phyloP scores from a whole-genome alignment of 2,329 filamentous ascomycete genomes.

The Arthrobotrys pseudoclavata region DNA sequence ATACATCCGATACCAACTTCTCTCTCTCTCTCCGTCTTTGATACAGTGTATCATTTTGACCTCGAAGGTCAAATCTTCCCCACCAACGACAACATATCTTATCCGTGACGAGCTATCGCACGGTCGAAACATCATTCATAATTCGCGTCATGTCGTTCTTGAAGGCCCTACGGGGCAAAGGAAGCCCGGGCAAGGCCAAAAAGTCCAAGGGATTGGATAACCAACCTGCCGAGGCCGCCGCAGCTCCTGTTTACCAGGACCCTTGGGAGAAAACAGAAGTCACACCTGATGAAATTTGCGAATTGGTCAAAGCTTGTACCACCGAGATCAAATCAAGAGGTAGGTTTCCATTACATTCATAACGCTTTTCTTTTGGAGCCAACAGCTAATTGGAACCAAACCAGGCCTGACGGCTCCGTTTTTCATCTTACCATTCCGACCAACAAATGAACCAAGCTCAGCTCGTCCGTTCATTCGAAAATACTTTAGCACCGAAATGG shows the following conservation, averaged over 20 bases:
- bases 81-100: conserved; percentile 3
- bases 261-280: conserved; percentile 86
- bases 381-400: conserved; percentile 52
- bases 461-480: conserved; percentile 92
- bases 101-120: conserved; percentile 21
- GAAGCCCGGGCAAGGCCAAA: conserved; percentile 67
- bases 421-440: conserved; percentile 91
- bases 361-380: background rate
- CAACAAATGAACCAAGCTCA: conserved; percentile 89
- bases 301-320: conserved; percentile 86
- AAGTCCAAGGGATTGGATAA: conserved; percentile 74
- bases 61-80: conserved; percentile 49
- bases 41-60: conserved; percentile 34
- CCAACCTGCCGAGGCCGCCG: conserved; percentile 69
- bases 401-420: conserved; percentile 89
- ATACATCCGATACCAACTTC: conserved; percentile 3
- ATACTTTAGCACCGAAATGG: conserved; percentile 78
- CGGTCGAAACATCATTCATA: conserved; percentile 26
- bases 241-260: conserved; percentile 87
- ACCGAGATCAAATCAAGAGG: conserved; percentile 94
- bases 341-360: conserved; percentile 68
- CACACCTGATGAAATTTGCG: conserved; percentile 89
- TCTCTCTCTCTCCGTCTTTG: conserved; percentile 7
- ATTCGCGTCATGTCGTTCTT: conserved; percentile 52
- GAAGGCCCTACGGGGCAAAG: conserved; percentile 56